These are phyloP conservation scores for Xylaria longipes DNA, from an alignment of 495 filamentous ascomycete species.

Conservation along the genomic window DNA sequence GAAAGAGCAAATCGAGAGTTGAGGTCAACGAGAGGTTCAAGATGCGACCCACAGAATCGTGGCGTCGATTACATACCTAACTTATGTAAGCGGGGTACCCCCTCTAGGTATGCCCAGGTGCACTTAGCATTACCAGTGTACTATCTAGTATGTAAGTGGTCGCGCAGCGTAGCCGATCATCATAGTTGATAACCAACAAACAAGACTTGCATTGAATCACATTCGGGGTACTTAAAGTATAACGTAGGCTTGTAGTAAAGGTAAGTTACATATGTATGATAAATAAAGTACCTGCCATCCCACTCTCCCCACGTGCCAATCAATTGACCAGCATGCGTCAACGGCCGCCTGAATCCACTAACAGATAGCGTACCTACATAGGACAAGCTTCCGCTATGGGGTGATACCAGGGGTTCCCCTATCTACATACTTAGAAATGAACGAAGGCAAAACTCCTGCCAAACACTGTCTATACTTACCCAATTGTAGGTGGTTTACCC, in stretches of 20 bases:
- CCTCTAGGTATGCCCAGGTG: too few species aligned
- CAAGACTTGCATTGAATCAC: too few species aligned
- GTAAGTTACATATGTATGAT: too few species aligned
- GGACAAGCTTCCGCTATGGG: background rate
- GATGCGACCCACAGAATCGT: background rate
- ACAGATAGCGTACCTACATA: background rate
- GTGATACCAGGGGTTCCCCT: background rate
- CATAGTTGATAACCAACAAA: too few species aligned
- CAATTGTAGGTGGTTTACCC: background rate
- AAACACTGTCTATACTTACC: background rate
- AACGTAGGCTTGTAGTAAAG: too few species aligned
- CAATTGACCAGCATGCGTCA: background rate
- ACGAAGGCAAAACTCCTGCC: background rate
- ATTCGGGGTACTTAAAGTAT: too few species aligned
- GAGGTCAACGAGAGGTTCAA: conserved; percentile 12
- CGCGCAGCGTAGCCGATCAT: too few species aligned
- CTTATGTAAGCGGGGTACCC: conserved; percentile 17
- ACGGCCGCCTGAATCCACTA: too few species aligned
- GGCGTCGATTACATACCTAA: background rate
- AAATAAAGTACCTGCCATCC: too few species aligned
- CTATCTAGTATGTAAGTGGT: too few species aligned
- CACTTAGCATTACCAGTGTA: too few species aligned
- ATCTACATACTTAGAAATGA: conserved; percentile 4
- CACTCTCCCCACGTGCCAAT: conserved; percentile 10
- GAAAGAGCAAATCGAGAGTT: background rate